Conservation (phyloP, 2,329 filamentous ascomycete genomes). For the Penicillium sp. region DNA sequence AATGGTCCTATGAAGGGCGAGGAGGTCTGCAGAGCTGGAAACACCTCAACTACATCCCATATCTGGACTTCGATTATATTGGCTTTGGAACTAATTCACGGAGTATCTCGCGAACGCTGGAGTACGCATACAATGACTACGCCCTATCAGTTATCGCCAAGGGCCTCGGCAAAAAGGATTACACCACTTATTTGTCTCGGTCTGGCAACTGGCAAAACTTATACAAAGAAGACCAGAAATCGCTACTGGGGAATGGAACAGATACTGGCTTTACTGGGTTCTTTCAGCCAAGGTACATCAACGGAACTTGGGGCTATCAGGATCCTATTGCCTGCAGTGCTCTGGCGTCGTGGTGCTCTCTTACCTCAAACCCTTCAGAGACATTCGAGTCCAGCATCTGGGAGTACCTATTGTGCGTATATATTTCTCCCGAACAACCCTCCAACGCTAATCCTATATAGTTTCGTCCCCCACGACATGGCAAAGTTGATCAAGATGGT, state of each 20-base stretch:
- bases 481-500: constrained; percentile 56
- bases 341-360: constrained; percentile 28
- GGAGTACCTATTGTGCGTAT: constrained; percentile 51
- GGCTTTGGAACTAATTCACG: constrained; percentile 68
- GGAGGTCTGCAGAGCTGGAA: constrained; percentile 72
- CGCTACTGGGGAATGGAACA: constrained; percentile 51
- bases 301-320: constrained; percentile 68
- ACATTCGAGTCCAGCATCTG: constrained; percentile 36
- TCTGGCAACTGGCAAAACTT: constrained; percentile 66
- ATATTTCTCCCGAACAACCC: constrained; percentile 47
- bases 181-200: constrained; percentile 54
- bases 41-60: constrained; percentile 65
- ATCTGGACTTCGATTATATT: constrained; percentile 63
- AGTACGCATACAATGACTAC: constrained; percentile 76
- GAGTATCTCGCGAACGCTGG: constrained; percentile 67
- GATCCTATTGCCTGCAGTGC: constrained; percentile 48
- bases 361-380: constrained; percentile 32
- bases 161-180: constrained; percentile 49
- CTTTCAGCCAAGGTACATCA: constrained; percentile 66
- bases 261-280: constrained; percentile 68
- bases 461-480: constrained; percentile 55
- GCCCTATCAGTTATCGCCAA: constrained; percentile 61
- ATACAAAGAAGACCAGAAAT: constrained; percentile 60
- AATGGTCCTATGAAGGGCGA: constrained; percentile 67
- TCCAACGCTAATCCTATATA: constrained; percentile 44